Evolutionary conservation across 768 basidiomycete species (phyloP).

Genomic region (Candolleomyces aberdarensis): DNA sequence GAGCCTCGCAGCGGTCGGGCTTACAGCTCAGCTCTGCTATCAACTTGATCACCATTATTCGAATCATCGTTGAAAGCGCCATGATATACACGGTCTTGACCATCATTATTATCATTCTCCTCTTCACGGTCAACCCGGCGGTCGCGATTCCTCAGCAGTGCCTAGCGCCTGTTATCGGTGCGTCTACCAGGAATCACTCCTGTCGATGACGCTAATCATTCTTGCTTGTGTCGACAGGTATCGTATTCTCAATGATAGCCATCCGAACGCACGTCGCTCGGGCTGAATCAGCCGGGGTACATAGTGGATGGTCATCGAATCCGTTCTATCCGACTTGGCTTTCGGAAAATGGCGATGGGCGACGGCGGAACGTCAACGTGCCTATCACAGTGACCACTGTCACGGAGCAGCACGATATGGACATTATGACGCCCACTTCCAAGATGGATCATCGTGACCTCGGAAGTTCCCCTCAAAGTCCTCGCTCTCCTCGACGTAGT

Average conservation of each 20-base stretch:
- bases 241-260: not conserved
- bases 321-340: slow-evolving; percentile 2
- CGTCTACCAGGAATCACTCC: not conserved
- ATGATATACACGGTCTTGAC: slow-evolving; percentile 1
- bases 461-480: too few species aligned
- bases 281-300: not conserved
- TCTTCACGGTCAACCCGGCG: not conserved
- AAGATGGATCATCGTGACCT: not conserved
- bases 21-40: not conserved
- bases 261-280: not conserved
- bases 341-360: not conserved
- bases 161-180: not conserved
- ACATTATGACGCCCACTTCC: not conserved
- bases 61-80: slow-evolving; percentile 4
- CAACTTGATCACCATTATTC: not conserved
- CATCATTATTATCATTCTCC: slow-evolving; percentile 4
- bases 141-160: not conserved
- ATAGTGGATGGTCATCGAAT: not conserved
- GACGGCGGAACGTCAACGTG: not conserved
- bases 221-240: not conserved
- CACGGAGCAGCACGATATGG: not conserved
- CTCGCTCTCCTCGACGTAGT: not conserved
- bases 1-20: not conserved
- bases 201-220: not conserved
- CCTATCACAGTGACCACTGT: slow-evolving; percentile 3